Evolutionary conservation across 768 basidiomycete species (phyloP).

Genomic region (Pleurotus djamor): DNA sequence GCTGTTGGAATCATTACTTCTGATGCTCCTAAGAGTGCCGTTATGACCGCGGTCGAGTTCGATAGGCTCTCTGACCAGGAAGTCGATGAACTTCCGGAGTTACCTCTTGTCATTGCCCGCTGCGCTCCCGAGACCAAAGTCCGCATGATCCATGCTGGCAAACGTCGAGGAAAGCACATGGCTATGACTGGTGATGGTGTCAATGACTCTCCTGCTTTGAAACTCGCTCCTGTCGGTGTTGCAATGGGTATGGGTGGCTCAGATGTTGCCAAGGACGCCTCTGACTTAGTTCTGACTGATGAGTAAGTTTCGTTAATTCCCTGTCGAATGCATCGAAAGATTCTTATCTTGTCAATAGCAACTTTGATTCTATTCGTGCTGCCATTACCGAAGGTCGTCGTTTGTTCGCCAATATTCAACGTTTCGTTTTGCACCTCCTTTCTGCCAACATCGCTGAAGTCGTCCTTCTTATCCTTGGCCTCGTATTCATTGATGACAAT

Average conservation of each 20-base stretch:
- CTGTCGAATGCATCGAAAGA: constrained; percentile 24
- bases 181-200: constrained; percentile 61
- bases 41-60: constrained; percentile 46
- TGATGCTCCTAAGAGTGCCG: constrained; percentile 33
- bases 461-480: constrained; percentile 49
- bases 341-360: constrained; percentile 19
- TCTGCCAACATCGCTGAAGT: constrained; percentile 55
- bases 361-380: constrained; percentile 58
- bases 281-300: constrained; percentile 72
- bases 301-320: constrained; percentile 69
- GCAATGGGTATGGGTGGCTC: constrained; percentile 24
- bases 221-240: constrained; percentile 12
- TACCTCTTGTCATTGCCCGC: constrained; percentile 58
- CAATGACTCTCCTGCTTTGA: constrained; percentile 51
- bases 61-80: constrained; percentile 51
- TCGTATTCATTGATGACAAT: constrained; percentile 52
- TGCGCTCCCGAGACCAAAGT: constrained; percentile 56
- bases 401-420: constrained; percentile 53
- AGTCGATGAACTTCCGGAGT: constrained; percentile 43
- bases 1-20: constrained; percentile 43
- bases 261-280: constrained; percentile 34
- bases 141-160: constrained; percentile 57
- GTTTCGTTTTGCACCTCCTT: constrained; percentile 54
- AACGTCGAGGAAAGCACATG: constrained; percentile 47
- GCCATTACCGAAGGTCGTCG: constrained; percentile 57